phyloP scores from a whole-genome alignment of 768 basidiomycete genomes.

The Trametes villosa region DNA sequence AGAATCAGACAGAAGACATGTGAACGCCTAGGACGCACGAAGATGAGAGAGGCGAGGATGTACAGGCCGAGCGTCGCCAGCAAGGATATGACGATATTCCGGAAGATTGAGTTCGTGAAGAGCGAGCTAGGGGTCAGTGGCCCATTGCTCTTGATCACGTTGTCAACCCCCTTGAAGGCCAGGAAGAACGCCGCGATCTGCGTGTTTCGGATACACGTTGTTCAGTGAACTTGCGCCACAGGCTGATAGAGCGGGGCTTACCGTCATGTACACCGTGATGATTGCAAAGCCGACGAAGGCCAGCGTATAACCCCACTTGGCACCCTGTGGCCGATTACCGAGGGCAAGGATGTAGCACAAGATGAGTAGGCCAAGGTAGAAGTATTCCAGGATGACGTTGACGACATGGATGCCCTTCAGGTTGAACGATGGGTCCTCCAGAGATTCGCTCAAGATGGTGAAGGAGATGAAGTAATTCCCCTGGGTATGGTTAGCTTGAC shows the following conservation, averaged over 20 bases:
- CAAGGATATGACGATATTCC: slow-evolving; percentile 85
- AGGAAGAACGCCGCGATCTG: slow-evolving; percentile 81
- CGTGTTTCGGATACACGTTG: slow-evolving; percentile 12
- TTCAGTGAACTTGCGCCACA: background rate
- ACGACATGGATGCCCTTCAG: slow-evolving; percentile 67
- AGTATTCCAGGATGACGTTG: slow-evolving; percentile 82
- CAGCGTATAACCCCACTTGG: slow-evolving; percentile 83
- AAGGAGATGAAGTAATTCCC: slow-evolving; percentile 95
- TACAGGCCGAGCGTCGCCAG: slow-evolving; percentile 91
- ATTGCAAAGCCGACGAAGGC: slow-evolving; percentile 88
- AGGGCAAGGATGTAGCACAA: slow-evolving; percentile 87
- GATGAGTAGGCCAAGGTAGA: slow-evolving; percentile 86
- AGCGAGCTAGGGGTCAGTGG: slow-evolving; percentile 59
- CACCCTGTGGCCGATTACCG: slow-evolving; percentile 91
- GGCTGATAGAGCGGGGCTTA: slow-evolving; percentile 39
- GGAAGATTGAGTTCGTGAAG: slow-evolving; percentile 79
- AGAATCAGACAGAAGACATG: background rate
- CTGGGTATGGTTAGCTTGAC: slow-evolving; percentile 31
- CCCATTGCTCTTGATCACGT: slow-evolving; percentile 52
- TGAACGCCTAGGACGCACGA: slow-evolving; percentile 55
- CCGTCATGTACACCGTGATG: slow-evolving; percentile 97
- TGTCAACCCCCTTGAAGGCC: slow-evolving; percentile 78
- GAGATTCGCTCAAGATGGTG: slow-evolving; percentile 69
- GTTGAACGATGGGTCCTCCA: slow-evolving; percentile 67
- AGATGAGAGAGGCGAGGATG: slow-evolving; percentile 77